phyloP scores from a whole-genome alignment of 306 rosid genomes.

The Argentina anserina region DNA sequence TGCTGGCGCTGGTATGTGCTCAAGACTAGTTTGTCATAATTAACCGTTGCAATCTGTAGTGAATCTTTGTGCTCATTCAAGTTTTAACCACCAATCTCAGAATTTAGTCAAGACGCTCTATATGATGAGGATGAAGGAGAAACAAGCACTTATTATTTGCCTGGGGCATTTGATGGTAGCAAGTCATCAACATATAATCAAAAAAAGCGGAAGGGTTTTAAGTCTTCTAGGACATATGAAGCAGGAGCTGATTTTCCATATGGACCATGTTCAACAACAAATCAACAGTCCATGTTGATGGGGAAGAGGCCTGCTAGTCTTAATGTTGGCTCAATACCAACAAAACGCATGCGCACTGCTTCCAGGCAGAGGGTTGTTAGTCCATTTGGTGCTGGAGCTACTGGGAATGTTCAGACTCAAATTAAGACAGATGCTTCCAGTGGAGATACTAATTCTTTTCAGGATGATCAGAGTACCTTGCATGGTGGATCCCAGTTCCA shows the following conservation, averaged over 20 bases:
- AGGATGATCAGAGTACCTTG: constrained; percentile 89
- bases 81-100: constrained; percentile 30
- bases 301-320: constrained; percentile 78
- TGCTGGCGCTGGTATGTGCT: constrained; percentile 58
- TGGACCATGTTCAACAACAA: constrained; percentile 47
- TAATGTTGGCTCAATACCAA: constrained; percentile 73
- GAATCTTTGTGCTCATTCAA: constrained; percentile 23
- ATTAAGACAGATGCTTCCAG: constrained; percentile 93
- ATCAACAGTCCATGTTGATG: constrained; percentile 50
- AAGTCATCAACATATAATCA: constrained; percentile 47
- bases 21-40: constrained; percentile 17
- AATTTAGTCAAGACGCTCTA: constrained; percentile 54
- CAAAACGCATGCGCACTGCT: constrained; percentile 87
- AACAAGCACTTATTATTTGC: constrained; percentile 51
- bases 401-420: constrained; percentile 59
- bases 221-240: constrained; percentile 53
- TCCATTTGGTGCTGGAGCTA: constrained; percentile 58
- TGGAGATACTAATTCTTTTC: constrained; percentile 96
- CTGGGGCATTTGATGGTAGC: constrained; percentile 60
- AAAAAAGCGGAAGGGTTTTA: constrained; percentile 57
- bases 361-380: constrained; percentile 81
- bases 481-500: constrained; percentile 75
- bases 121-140: constrained; percentile 89
- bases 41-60: not conserved
- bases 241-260: constrained; percentile 65